Evolutionary conservation across 2,329 filamentous ascomycete species (phyloP).

Genomic region (Elsinoe ampelina): DNA sequence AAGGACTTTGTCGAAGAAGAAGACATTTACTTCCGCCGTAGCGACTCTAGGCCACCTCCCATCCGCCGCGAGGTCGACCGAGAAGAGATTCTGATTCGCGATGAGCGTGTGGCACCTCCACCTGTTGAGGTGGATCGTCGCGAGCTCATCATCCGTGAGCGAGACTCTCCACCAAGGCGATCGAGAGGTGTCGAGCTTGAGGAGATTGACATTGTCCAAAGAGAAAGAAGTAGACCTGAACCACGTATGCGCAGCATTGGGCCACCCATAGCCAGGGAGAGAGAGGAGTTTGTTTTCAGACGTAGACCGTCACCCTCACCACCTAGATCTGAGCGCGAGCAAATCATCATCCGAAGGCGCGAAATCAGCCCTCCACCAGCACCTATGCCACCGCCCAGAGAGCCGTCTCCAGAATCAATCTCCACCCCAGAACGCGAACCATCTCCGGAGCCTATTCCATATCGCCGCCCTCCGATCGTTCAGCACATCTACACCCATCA

Average conservation of each 20-base stretch:
- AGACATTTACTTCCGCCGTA: conserved; percentile 29
- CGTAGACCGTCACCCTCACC: conserved; percentile 26
- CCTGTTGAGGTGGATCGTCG: conserved; percentile 30
- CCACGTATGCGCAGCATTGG: conserved; percentile 23
- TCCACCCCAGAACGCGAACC: conserved; percentile 36
- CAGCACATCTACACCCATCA: conserved; percentile 86
- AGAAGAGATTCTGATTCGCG: conserved; percentile 17
- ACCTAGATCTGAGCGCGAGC: conserved; percentile 28
- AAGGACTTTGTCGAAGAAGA: conserved; percentile 24
- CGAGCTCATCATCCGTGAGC: conserved; percentile 30
- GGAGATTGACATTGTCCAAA: conserved; percentile 30
- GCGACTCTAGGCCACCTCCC: conserved; percentile 14
- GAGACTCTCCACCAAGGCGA: conserved; percentile 14
- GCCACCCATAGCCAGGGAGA: conserved; percentile 28
- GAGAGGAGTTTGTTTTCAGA: conserved; percentile 30
- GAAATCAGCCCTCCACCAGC: conserved; percentile 26
- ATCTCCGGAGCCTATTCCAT: conserved; percentile 41
- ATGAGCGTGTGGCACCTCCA: conserved; percentile 15
- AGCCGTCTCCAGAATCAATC: conserved; percentile 19
- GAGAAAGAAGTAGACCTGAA: conserved; percentile 27
- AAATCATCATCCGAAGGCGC: conserved; percentile 40
- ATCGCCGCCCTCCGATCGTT: conserved; percentile 66
- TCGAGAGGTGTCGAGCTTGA: conserved; percentile 20
- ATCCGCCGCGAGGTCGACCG: conserved; percentile 17
- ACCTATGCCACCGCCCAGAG: conserved; percentile 16